Evolutionary conservation across 305 asterid species (phyloP), one percentile per base, ranked within the genome.

Genomic region (Fraxinus platypoda): DNA sequence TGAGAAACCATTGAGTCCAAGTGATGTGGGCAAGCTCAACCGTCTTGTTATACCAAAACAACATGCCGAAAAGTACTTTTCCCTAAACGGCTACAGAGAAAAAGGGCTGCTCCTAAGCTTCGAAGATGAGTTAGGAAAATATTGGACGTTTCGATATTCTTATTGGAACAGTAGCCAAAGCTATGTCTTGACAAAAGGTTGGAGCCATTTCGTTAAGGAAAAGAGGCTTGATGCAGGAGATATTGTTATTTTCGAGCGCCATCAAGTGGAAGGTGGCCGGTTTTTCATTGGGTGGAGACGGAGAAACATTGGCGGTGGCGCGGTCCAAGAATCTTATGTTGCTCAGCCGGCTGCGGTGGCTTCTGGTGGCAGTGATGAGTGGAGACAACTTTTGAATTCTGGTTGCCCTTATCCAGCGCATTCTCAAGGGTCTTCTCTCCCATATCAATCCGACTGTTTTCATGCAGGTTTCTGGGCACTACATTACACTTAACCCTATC

Each of bases 21-120:
- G 94, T 84, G 94, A 90, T 87, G 94, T 90, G 33, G 94, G 94
- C 2, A 90, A 89, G 84, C 91, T 90, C 49, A 90, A 90, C 87
- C 92, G 94, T 11, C 92, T 90, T 11, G 94, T 90, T 15, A 90
- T 90, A 23, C 94, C 94, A 2, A 90, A 90, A 84, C 92, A 90
- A 37, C 89, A 90, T 83, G 94, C 94, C 15, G 92, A 89, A 86
- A 86, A 84, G 85, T 87, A 88, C 70, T 89, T 90, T 12, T 92
- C 92, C 2, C 17, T 88, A 38, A 83, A 81, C 84, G 85, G 83
- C 73, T 81, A 81, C n/a, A 86, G 83, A 31, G 89, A 85, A 31
- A 90, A 88, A 33, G 93, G 93, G 2, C 26, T 89, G 76, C 80
- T 90, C 0, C 38, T 90, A 11, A 85, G 88, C 30, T 90, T 90